Percentiles rank a stretch among this genome's conserved stretches.
Evolutionary conservation across 2,329 filamentous ascomycete species (phyloP).

Genomic region (Penicillium sp.): DNA sequence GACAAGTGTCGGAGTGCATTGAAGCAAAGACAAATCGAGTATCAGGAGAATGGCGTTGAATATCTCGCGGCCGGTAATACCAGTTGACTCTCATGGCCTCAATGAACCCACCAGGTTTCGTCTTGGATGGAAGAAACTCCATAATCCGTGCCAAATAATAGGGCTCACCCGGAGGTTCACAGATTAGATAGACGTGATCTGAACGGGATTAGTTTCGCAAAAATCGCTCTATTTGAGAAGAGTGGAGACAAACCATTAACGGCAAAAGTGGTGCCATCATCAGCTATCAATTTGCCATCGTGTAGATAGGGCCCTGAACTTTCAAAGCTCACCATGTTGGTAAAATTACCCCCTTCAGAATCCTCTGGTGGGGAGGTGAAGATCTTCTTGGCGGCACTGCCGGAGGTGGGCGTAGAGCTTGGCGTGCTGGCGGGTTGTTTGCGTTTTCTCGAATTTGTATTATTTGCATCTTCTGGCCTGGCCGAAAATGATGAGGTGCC

Average conservation of each 20-base stretch:
- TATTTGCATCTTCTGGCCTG: slow-evolving; percentile 43
- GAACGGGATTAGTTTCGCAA: slow-evolving; percentile 14
- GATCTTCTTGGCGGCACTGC: slow-evolving; percentile 35
- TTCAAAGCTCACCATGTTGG: slow-evolving; percentile 87
- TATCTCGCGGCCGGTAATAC: slow-evolving; percentile 96
- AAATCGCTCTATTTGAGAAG: slow-evolving; percentile 1
- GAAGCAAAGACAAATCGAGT: slow-evolving; percentile 89
- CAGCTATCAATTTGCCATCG: slow-evolving; percentile 75
- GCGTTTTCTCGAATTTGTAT: slow-evolving; percentile 68
- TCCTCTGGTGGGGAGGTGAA: slow-evolving; percentile 36
- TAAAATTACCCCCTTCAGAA: slow-evolving; percentile 49
- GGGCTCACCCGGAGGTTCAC: slow-evolving; percentile 93
- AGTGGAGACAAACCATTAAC: slow-evolving; percentile 70
- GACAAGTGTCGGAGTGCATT: slow-evolving; percentile 97
- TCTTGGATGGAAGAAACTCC: slow-evolving; percentile 87
- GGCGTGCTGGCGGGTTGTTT: slow-evolving; percentile 61
- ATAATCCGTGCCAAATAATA: slow-evolving; percentile 98
- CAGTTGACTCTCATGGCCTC: slow-evolving; percentile 93
- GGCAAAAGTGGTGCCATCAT: slow-evolving; percentile 80
- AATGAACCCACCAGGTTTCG: slow-evolving; percentile 67
- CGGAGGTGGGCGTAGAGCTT: slow-evolving; percentile 31
- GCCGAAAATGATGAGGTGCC: slow-evolving; percentile 59
- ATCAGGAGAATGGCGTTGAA: slow-evolving; percentile 86
- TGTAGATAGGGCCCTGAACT: slow-evolving; percentile 65
- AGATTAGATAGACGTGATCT: slow-evolving; percentile 93